These are phyloP conservation scores for Murraya koenigii DNA, from an alignment of 345 rosid species.

Conservation along the genomic window DNA sequence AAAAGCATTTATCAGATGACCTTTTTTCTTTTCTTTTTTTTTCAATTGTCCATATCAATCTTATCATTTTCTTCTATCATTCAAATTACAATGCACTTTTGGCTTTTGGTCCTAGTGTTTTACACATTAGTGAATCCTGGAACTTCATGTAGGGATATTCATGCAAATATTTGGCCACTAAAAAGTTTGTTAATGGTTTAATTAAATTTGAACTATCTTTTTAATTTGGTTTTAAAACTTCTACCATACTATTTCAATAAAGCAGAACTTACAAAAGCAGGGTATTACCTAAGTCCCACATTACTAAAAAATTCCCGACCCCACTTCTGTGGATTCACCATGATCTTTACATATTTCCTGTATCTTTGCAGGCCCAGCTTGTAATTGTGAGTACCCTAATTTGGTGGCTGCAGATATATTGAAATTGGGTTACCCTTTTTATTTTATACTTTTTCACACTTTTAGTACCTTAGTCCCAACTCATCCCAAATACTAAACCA, in stretches of 20 bases:
- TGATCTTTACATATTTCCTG: not conserved
- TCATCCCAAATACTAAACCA: not conserved
- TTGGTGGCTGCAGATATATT: not conserved
- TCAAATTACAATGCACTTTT: not conserved
- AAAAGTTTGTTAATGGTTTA: not conserved
- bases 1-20: not conserved
- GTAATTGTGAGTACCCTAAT: not conserved
- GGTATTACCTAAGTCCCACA: not conserved
- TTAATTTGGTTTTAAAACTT: not conserved
- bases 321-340: not conserved
- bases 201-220: not conserved
- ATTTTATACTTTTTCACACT: not conserved
- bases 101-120: not conserved
- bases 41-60: not conserved
- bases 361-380: not conserved
- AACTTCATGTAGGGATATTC: not conserved
- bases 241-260: not conserved
- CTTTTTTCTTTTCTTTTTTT: not conserved
- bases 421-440: not conserved
- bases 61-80: not conserved
- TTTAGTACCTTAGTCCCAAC: not conserved
- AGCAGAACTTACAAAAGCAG: not conserved
- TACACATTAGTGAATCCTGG: not conserved
- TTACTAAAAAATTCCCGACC: not conserved
- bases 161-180: not conserved